Evolutionary conservation across 257 asterid genomes (phyloP).

Genomic region (Solanum gracilifrons): DNA sequence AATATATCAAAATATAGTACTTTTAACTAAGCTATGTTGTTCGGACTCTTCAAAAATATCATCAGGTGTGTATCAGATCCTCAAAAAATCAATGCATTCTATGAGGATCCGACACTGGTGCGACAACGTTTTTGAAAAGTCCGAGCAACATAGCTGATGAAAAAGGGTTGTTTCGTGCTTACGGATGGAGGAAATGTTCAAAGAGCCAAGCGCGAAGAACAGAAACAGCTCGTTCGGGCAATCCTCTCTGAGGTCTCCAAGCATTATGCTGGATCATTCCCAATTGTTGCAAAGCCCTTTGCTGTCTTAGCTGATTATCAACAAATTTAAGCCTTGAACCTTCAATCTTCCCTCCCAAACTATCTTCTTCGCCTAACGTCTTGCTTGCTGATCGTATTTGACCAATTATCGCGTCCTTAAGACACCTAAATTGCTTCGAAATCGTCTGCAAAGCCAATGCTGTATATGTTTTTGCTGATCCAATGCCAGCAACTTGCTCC

Average conservation of each 20-base stretch:
- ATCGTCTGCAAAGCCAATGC: constrained; percentile 83
- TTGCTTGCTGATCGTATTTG: constrained; percentile 64
- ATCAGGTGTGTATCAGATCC: background rate
- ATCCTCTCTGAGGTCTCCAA: constrained; percentile 98
- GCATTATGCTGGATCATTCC: constrained; percentile 99
- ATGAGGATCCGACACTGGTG: background rate
- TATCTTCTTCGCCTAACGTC: constrained; percentile 76
- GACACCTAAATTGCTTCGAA: constrained; percentile 91
- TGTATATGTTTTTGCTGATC: constrained; percentile 83
- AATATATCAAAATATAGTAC: background rate
- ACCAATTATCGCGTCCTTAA: constrained; percentile 74
- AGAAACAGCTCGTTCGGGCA: constrained; percentile 91
- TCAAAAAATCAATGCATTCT: background rate
- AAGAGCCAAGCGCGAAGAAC: constrained; percentile 98
- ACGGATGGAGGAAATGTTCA: constrained; percentile 99
- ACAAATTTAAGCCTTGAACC: constrained; percentile 85
- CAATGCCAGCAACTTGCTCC: constrained; percentile 80
- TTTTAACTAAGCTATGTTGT: background rate
- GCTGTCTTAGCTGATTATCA: constrained; percentile 82
- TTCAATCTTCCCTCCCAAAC: constrained; percentile 41
- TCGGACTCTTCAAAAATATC: background rate
- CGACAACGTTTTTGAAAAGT: background rate
- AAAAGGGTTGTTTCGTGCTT: background rate
- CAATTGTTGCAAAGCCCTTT: constrained; percentile 86
- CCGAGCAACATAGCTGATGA: background rate